These are phyloP conservation scores for Vitellaria paradoxa DNA, from an alignment of 179 eudicot species.

Conservation along the genomic window DNA sequence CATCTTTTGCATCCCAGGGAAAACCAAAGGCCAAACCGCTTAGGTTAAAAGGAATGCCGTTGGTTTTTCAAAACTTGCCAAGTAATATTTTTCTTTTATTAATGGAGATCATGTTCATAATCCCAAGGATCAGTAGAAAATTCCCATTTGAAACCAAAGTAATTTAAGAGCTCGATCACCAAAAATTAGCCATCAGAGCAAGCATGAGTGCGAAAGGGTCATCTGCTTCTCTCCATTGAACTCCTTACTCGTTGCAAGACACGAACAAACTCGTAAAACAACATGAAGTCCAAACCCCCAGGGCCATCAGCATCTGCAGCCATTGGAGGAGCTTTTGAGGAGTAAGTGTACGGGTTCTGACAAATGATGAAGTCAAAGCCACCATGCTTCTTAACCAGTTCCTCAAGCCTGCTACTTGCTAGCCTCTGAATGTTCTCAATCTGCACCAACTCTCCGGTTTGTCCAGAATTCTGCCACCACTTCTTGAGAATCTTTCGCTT, in stretches of 20 bases:
- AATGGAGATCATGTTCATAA: too few relatives aligned
- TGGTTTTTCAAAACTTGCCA: too few relatives aligned
- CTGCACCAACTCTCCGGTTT: conserved; percentile 78
- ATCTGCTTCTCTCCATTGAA: conserved; percentile 25
- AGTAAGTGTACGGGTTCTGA: conserved; percentile 56
- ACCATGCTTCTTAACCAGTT: conserved; percentile 46
- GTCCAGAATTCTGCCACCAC: conserved; percentile 78
- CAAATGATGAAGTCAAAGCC: conserved; percentile 77
- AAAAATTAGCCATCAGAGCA: neutral
- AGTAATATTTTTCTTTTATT: too few relatives aligned
- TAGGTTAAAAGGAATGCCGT: too few relatives aligned
- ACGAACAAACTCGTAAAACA: conserved; percentile 82
- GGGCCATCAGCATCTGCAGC: conserved; percentile 26
- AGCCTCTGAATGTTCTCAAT: conserved; percentile 65
- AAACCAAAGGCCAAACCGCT: too few relatives aligned
- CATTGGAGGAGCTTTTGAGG: conserved; percentile 30
- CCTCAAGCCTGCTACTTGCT: conserved; percentile 58
- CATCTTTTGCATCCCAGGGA: too few relatives aligned
- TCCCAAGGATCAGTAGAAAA: too few relatives aligned
- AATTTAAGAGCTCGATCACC: neutral
- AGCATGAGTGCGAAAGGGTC: conserved; percentile 10
- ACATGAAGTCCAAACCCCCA: conserved; percentile 60
- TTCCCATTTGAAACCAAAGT: too few relatives aligned
- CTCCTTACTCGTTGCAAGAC: conserved; percentile 71
- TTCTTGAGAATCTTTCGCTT: conserved; percentile 55